Evolutionary conservation across 1,284 basidiomycete species (phyloP), one percentile per base, ranked within the genome.

Genomic region (Coniferiporia sulphurascens): DNA sequence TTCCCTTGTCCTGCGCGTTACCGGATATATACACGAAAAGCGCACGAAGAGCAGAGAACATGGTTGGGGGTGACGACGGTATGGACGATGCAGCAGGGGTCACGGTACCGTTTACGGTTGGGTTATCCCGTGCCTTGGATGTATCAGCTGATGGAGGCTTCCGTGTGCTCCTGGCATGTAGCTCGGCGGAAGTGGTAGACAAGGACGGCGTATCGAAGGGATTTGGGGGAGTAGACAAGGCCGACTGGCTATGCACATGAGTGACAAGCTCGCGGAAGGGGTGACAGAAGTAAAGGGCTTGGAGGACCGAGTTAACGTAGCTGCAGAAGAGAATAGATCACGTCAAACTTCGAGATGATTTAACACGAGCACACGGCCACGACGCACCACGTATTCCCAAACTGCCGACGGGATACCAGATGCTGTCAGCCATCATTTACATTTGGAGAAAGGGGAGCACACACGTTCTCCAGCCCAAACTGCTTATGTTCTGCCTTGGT

Each of bases 261-360:
- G 84, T 78, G 63, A 93, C 75, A 60, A 91, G 86, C 48, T 90
- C 83, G 44, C 91, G 80, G 69, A 94, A 92, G 0, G 91, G 89
- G n/a, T 79, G 73, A 65, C 90, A 92, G 65, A 89, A 90, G 74
- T 98, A 99, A 57, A 99, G 84, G 0, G 96, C 89, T 73, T 99
- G 96, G 9, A 99, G 82, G 32, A 99, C 93, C 15, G 96, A 98
- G 75, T 98, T 99, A 77, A 91, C 95, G 74, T 99, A 99, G 76
- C 93, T 94, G 72, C 51, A 60, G 61, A 41, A 21, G 66, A 67
- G 65, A 70, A 56, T 67, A 69, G 61, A 19, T 38, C 17, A 21
- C 35, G 36, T 56, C 32, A 53, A 53, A 48, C 34, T 44, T 46
- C 46, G 27, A 27, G 27, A 27, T 27, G 27, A 5, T 27, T 27